phyloP scores from a whole-genome alignment of 306 rosid genomes.

The Cucumis melo region DNA sequence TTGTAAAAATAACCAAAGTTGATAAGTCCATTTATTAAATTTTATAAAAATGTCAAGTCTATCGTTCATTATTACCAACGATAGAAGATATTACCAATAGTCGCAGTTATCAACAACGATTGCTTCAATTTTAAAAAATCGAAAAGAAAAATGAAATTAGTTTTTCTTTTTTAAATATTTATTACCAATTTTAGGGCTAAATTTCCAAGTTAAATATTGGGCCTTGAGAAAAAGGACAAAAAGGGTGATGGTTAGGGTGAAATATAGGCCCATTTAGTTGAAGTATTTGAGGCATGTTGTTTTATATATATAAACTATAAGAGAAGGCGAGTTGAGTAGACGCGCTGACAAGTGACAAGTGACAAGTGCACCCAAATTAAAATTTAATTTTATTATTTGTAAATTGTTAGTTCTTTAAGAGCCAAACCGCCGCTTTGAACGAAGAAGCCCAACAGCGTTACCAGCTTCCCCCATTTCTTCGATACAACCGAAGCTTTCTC shows the following conservation, averaged over 20 bases:
- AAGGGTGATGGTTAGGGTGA: background rate
- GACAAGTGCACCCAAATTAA: too few species aligned
- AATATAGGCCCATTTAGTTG: background rate
- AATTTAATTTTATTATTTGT: background rate
- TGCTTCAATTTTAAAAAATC: too few species aligned
- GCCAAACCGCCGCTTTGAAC: conserved; percentile 3
- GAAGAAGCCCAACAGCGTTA: conserved; percentile 1
- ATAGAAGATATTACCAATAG: too few species aligned
- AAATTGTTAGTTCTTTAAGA: background rate
- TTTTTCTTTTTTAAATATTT: too few species aligned
- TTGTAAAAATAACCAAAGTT: too few species aligned
- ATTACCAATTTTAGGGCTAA: background rate
- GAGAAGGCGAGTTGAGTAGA: background rate
- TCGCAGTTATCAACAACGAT: too few species aligned
- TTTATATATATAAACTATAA: too few species aligned
- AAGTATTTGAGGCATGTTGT: background rate
- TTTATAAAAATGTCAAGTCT: too few species aligned
- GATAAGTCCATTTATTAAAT: too few species aligned
- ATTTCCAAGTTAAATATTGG: background rate
- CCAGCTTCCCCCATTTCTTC: conserved; percentile 16
- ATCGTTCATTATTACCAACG: too few species aligned
- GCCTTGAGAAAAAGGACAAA: background rate
- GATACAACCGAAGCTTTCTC: conserved; percentile 46
- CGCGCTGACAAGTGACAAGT: background rate
- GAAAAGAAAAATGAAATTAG: too few species aligned